A percentile compares a stretch with the other conserved stretches of the same genome.
Conservation (phyloP, 1,284 basidiomycete genomes). For the Bjerkandera adusta region DNA sequence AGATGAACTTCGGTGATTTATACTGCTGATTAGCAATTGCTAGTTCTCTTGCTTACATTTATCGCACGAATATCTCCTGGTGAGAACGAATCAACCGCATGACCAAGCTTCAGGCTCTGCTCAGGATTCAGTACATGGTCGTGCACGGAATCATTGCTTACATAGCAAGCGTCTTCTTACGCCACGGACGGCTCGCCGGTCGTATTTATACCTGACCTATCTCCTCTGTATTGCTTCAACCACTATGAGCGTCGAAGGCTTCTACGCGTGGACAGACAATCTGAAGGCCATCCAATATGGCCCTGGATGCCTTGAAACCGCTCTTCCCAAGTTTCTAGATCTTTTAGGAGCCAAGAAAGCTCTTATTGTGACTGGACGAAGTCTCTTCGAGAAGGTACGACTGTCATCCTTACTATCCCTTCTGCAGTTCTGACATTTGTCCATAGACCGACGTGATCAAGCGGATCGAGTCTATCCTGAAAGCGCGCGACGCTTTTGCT, state of each 20-base stretch:
- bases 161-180: too few relatives aligned
- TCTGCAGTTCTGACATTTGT: neutral
- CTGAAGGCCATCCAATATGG: constrained; percentile 69
- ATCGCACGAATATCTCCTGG: too few relatives aligned
- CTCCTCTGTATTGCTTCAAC: too few relatives aligned
- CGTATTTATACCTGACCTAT: too few relatives aligned
- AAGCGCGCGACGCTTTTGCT: constrained; percentile 53
- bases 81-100: too few relatives aligned
- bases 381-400: constrained; percentile 59
- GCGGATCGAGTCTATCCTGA: constrained; percentile 55
- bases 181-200: too few relatives aligned
- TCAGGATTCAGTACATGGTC: too few relatives aligned
- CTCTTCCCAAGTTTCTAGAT: constrained; percentile 61
- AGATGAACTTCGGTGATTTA: too few relatives aligned
- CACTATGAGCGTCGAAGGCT: constrained; percentile 39
- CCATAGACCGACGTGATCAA: constrained; percentile 63
- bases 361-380: constrained; percentile 69
- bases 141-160: too few relatives aligned
- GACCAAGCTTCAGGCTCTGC: too few relatives aligned
- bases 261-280: constrained; percentile 61
- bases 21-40: too few relatives aligned
- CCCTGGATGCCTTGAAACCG: constrained; percentile 56
- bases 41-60: too few relatives aligned
- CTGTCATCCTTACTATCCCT: neutral
- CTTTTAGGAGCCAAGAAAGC: constrained; percentile 57